These are phyloP conservation scores for Alternaria panax DNA, from an alignment of 2,329 filamentous ascomycete species.

Conservation along the genomic window DNA sequence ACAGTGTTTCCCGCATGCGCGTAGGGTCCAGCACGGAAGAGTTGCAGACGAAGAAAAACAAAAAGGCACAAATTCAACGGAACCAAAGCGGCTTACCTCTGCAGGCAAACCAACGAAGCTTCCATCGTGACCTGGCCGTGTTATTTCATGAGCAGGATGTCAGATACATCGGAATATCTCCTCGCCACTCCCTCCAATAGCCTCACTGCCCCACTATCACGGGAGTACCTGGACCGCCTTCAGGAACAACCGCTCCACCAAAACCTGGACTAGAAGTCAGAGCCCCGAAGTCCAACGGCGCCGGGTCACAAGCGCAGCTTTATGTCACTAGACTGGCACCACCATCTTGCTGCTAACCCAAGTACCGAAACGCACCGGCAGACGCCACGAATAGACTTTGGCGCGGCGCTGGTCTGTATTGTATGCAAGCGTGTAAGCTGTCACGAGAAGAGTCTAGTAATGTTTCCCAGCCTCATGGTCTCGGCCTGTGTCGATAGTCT, in stretches of 20 bases:
- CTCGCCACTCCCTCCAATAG: background rate
- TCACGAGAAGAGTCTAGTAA: background rate
- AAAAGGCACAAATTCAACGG: background rate
- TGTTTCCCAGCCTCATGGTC: background rate
- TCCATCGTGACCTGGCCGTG: background rate
- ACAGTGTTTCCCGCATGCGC: background rate
- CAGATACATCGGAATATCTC: background rate
- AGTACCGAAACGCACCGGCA: constrained; percentile 6
- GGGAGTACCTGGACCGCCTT: background rate
- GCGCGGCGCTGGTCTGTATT: background rate
- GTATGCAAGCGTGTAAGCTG: background rate
- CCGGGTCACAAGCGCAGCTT: background rate
- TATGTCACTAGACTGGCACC: background rate
- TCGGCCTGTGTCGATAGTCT: background rate
- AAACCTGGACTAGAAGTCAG: background rate
- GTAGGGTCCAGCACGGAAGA: background rate
- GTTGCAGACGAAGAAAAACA: background rate
- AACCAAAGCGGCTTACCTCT: background rate
- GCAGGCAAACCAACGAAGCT: background rate
- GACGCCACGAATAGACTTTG: background rate
- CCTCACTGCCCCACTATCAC: background rate
- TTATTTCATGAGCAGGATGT: background rate
- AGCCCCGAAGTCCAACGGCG: background rate
- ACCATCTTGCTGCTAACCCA: background rate
- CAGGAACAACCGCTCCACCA: background rate